Conservation (phyloP, 1,284 basidiomycete genomes). For the Neolentinus lepideus region DNA sequence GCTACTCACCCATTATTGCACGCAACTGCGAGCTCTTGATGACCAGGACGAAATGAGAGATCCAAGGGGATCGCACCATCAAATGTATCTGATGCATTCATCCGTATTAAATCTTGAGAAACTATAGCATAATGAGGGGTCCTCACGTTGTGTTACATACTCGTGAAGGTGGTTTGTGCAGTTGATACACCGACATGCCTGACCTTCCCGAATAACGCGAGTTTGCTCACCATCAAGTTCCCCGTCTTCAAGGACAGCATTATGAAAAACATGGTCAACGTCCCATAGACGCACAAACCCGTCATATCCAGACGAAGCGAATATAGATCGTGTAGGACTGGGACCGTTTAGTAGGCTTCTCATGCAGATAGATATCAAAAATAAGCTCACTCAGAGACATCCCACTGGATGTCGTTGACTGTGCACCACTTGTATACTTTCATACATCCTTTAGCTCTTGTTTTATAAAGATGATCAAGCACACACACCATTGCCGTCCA, state of each 20-base stretch:
- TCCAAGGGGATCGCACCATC: slow-evolving; percentile 17
- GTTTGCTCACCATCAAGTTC: background rate
- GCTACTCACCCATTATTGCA: slow-evolving; percentile 24
- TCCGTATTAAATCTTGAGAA: background rate
- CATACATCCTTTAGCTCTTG: background rate
- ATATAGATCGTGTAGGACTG: background rate
- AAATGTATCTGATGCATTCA: background rate
- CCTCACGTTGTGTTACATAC: background rate
- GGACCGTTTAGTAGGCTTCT: slow-evolving; percentile 2
- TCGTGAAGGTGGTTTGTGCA: background rate
- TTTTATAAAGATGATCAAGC: too few relatives aligned
- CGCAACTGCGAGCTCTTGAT: slow-evolving; percentile 19
- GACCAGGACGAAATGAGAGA: slow-evolving; percentile 18
- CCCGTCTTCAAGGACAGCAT: background rate
- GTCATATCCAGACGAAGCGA: background rate
- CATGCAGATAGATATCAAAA: background rate
- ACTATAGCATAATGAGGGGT: background rate
- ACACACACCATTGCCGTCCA: background rate
- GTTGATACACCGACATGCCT: background rate
- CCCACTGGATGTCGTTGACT: slow-evolving; percentile 10
- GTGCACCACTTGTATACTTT: slow-evolving; percentile 10
- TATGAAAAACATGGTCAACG: background rate
- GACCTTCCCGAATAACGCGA: background rate
- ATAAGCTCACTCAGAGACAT: slow-evolving; percentile 7
- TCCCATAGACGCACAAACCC: slow-evolving; percentile 1